Base-by-base conservation (phyloP, 495 filamentous ascomycete species). In the Pseudotulostoma volvatum region DNA sequence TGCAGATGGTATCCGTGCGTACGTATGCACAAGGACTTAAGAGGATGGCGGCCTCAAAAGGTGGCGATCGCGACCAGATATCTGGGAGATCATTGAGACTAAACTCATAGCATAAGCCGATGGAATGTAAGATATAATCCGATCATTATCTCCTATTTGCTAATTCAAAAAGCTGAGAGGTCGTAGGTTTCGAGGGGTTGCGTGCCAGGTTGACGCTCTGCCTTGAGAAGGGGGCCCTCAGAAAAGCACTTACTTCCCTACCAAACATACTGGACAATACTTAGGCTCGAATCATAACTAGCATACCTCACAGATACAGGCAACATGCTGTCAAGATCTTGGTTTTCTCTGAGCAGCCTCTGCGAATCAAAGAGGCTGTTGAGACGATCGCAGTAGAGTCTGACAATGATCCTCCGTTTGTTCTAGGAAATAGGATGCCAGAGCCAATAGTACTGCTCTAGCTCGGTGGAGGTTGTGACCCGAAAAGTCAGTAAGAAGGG, bases 181-280 rank as follows among this genome's bases (percentile, higher is more conserved):
- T n/a, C n/a, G n/a, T n/a, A n/a, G n/a, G n/a, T n/a, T n/a, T n/a
- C n/a, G n/a, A n/a, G n/a, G n/a, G n/a, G n/a, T n/a, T n/a, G n/a
- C n/a, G n/a, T n/a, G n/a, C n/a, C n/a, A n/a, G n/a, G n/a, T n/a
- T n/a, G n/a, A n/a, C n/a, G n/a, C n/a, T n/a, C n/a, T n/a, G n/a
- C n/a, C n/a, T n/a, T n/a, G n/a, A n/a, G n/a, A n/a, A n/a, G n/a
- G n/a, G n/a, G n/a, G n/a, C n/a, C n/a, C n/a, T n/a, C n/a, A n/a
- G n/a, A n/a, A n/a, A n/a, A n/a, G n/a, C n/a, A n/a, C 11, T 28
- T 20, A 39, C 4, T 44, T n/a, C n/a, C n/a, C n/a, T 63, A 2
- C 60, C 60, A 3, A 43, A 43, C 13, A 53, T 40, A 0, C 36
- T 63, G 7, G 39, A 59, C 30, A 48, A 52, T n/a, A 61, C 56